A percentile compares a stretch with the other conserved stretches of the same genome.
Evolutionary conservation across 257 asterid genomes (phyloP).

Genomic region (Lycium ferocissimum): DNA sequence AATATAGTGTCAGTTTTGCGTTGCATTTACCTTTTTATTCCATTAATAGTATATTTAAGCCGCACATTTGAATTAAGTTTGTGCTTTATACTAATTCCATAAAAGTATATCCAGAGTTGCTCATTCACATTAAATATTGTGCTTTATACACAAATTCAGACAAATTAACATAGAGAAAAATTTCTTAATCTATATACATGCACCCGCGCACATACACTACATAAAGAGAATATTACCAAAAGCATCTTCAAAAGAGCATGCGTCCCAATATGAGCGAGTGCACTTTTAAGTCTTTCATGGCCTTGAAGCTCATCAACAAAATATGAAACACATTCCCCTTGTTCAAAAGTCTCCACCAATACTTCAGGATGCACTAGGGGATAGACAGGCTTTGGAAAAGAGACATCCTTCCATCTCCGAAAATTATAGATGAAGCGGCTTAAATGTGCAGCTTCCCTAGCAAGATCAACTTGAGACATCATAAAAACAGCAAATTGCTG

Average conservation of each 20-base stretch:
- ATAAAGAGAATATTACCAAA: slow-evolving; percentile 29
- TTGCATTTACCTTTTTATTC: neutral
- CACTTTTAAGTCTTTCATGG: slow-evolving; percentile 26
- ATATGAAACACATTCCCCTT: slow-evolving; percentile 32
- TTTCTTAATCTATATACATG: neutral
- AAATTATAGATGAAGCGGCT: slow-evolving; percentile 34
- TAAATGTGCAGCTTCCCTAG: slow-evolving; percentile 32
- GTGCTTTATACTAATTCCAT: neutral
- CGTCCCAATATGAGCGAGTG: slow-evolving; percentile 34
- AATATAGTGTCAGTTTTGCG: neutral
- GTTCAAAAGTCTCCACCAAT: slow-evolving; percentile 30
- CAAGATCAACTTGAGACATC: slow-evolving; percentile 33
- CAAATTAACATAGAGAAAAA: neutral
- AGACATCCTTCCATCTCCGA: slow-evolving; percentile 32
- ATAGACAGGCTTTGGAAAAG: slow-evolving; percentile 35
- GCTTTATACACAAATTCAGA: neutral
- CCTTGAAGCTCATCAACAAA: slow-evolving; percentile 32
- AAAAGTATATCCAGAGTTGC: neutral
- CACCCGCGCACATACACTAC: neutral
- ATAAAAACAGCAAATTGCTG: slow-evolving; percentile 34
- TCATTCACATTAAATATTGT: neutral
- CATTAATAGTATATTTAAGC: neutral
- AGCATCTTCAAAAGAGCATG: slow-evolving; percentile 34
- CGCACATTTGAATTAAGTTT: neutral
- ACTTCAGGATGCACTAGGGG: slow-evolving; percentile 33